Percentiles rank a stretch among this genome's conserved stretches.
Conservation (phyloP, 2,329 filamentous ascomycete species). For the Arthrobotrys sphaeroides region DNA sequence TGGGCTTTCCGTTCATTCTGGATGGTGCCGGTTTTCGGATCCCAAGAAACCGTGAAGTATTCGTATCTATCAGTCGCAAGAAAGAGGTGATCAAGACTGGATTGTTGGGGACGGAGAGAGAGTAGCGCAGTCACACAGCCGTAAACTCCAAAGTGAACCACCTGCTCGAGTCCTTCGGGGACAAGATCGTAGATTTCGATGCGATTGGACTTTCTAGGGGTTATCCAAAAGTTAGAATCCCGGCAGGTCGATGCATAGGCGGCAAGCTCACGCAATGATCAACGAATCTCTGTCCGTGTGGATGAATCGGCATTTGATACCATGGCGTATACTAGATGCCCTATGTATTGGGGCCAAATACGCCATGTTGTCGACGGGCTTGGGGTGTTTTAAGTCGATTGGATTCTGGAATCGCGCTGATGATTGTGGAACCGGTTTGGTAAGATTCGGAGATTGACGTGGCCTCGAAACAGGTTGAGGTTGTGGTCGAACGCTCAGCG, state of each 20-base stretch:
- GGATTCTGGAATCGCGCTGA: background rate
- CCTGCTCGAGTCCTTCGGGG: conserved; percentile 54
- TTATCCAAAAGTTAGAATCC: conserved; percentile 12
- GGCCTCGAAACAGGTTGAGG: background rate
- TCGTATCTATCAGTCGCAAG: conserved; percentile 88
- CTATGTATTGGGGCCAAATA: conserved; percentile 94
- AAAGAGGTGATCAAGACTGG: conserved; percentile 83
- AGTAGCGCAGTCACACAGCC: conserved; percentile 88
- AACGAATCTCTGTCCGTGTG: conserved; percentile 79
- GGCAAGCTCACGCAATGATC: conserved; percentile 79
- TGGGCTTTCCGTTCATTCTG: conserved; percentile 68
- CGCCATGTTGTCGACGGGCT: conserved; percentile 71
- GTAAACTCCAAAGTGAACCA: conserved; percentile 68
- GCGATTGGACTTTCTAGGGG: conserved; percentile 56
- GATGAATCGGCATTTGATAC: conserved; percentile 80
- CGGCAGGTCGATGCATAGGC: background rate
- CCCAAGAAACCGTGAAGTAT: conserved; percentile 91
- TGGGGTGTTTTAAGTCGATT: background rate
- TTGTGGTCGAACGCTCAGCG: background rate
- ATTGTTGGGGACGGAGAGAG: conserved; percentile 77
- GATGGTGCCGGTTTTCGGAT: conserved; percentile 70
- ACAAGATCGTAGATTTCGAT: conserved; percentile 57
- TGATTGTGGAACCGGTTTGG: background rate
- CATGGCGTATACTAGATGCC: conserved; percentile 90
- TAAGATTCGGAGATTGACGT: background rate